These are phyloP conservation scores for Pseudogymnoascus sp. DNA, from an alignment of 2,329 filamentous ascomycete genomes.

Conservation along the genomic window DNA sequence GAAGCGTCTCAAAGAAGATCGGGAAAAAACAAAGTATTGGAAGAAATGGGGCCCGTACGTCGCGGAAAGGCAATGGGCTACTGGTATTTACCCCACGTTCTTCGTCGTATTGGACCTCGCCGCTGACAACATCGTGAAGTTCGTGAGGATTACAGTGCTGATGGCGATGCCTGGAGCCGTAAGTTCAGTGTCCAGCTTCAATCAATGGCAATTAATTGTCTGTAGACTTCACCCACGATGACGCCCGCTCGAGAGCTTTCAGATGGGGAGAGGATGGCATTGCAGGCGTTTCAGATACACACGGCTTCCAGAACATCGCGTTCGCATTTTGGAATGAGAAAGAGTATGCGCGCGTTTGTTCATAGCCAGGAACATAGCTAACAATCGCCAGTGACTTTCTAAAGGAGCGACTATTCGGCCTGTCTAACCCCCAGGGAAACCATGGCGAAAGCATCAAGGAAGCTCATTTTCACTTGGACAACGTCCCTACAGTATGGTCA, in stretches of 20 bases:
- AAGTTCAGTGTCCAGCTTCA: slow-evolving; percentile 34
- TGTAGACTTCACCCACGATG: slow-evolving; percentile 85
- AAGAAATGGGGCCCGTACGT: slow-evolving; percentile 97
- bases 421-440: slow-evolving; percentile 94
- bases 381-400: slow-evolving; percentile 63
- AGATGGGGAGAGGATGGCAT: slow-evolving; percentile 97
- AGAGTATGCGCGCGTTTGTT: slow-evolving; percentile 53
- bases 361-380: slow-evolving; percentile 26
- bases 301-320: slow-evolving; percentile 83
- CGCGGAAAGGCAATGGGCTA: slow-evolving; percentile 91
- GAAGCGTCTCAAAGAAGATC: slow-evolving; percentile 78
- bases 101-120: slow-evolving; percentile 1
- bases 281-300: slow-evolving; percentile 86
- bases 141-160: slow-evolving; percentile 80
- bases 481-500: slow-evolving; percentile 53
- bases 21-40: slow-evolving; percentile 81
- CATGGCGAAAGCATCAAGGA: slow-evolving; percentile 97
- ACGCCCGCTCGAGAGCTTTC: slow-evolving; percentile 79
- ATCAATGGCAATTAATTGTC: slow-evolving; percentile 21
- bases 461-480: slow-evolving; percentile 92
- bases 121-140: slow-evolving; percentile 40
- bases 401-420: slow-evolving; percentile 88
- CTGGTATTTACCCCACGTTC: slow-evolving; percentile 44
- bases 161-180: slow-evolving; percentile 95
- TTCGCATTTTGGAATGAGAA: slow-evolving; percentile 98